Base-by-base conservation (phyloP, 2,329 filamentous ascomycete genomes). In the Geosmithia flava region DNA sequence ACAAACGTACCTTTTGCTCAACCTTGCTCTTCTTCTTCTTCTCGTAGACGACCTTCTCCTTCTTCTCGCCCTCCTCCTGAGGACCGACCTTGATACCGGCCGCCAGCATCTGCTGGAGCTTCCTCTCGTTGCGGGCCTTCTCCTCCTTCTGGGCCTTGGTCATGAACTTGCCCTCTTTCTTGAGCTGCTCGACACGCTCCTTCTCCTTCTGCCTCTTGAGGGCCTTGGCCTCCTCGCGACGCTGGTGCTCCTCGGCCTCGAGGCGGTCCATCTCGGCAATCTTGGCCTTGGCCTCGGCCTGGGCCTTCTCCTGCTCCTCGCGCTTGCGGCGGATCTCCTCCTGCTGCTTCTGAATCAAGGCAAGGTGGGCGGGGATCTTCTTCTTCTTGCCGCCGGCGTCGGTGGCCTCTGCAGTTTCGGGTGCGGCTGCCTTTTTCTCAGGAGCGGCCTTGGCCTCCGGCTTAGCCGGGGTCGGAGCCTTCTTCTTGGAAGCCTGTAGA, bases 91-190 rank as follows among this genome's bases (percentile, higher is more conserved):
- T 84, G 60, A 87, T 79, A 51, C 83, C 83, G 46, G 83, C 83
- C 47, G 81, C 86, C 55, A 90, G 69, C 85, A 93, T 89, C 66
- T 93, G 87, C 70, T 93, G 83, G 48, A 91, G 68, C 57, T 89
- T 88, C 58, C 81, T 72, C 67, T 91, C 85, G 56, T 87, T 84
- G 58, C 81, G 78, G 20, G 83, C 81, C 68, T 88, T 87, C 60
- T 87, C 85, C 58, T 90, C 85, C 60, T 82, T 86, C 62, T 94
- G 86, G 15, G 87, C 86, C 67, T 91, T 90, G 54, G 87, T 91
- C 59, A 91, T 69, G 66, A 85, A 91, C 60, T 87, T 91, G 62
- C 87, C 87, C 63, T 89, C 86, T 64, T 85, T 87, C 76, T 91
- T 93, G 49, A 88, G 77, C 68, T 91, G 83, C 61, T 93, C 87